These are phyloP conservation scores for Ophiostoma novo-ulmi DNA, from an alignment of 2,329 filamentous ascomycete genomes.

Conservation along the genomic window DNA sequence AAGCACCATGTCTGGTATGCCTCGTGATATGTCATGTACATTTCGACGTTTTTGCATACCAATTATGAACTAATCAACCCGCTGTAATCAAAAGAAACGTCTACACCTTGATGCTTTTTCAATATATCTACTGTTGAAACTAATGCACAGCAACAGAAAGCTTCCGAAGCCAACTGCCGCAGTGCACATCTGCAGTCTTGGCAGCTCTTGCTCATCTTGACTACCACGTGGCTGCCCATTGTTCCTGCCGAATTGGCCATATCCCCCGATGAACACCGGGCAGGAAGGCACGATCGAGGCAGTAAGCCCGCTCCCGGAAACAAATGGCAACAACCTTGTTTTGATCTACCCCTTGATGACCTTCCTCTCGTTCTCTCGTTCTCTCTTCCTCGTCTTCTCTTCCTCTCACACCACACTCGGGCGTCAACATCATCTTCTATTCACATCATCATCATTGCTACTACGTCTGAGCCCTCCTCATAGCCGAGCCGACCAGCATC, in stretches of 20 bases:
- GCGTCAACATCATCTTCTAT: background rate
- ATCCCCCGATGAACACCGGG: background rate
- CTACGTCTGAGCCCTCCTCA: background rate
- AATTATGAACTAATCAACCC: too few relatives aligned
- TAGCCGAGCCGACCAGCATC: background rate
- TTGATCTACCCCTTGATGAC: background rate
- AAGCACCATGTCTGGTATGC: too few relatives aligned
- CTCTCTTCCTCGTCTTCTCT: too few relatives aligned
- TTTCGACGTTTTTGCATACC: too few relatives aligned
- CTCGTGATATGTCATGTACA: too few relatives aligned
- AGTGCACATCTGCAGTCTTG: background rate
- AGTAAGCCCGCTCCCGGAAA: background rate
- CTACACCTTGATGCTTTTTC: too few relatives aligned
- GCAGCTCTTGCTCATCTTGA: background rate
- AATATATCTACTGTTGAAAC: too few relatives aligned
- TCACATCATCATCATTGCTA: background rate
- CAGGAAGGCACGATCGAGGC: background rate
- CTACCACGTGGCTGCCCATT: background rate
- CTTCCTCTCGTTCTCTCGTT: background rate
- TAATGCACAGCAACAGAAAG: too few relatives aligned
- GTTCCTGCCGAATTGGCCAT: background rate
- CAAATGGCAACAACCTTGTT: conserved; percentile 3
- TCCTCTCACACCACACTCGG: too few relatives aligned
- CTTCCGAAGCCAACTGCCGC: too few relatives aligned
- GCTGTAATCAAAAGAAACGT: too few relatives aligned